These are phyloP conservation scores for Prunus mume DNA, from an alignment of 306 rosid species.

Conservation along the genomic window DNA sequence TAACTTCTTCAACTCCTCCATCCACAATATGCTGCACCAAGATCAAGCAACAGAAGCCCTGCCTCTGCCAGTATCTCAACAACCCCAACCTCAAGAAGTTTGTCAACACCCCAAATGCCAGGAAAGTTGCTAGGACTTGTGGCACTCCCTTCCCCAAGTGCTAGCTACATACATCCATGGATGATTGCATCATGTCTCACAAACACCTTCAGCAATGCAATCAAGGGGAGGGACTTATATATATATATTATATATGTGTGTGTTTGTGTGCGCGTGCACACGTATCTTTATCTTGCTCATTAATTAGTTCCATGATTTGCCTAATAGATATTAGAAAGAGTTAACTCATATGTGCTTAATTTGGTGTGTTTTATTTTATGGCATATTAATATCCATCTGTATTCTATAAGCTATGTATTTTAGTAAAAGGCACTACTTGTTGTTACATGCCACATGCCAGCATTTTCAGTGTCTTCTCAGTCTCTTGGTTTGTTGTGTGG, in stretches of 20 bases:
- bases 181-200: not conserved
- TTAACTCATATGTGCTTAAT: conserved; percentile 1
- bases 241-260: not conserved
- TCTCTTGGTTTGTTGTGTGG: conserved; percentile 37
- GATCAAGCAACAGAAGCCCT: conserved; percentile 91
- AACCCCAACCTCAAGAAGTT: conserved; percentile 88
- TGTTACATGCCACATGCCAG: conserved; percentile 40
- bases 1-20: conserved; percentile 75
- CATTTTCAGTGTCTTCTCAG: conserved; percentile 18
- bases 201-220: not conserved
- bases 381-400: conserved; percentile 4
- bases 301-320: conserved; percentile 17
- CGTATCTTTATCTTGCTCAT: conserved; percentile 17
- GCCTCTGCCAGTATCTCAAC: conserved; percentile 88
- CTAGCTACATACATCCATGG: conserved; percentile 15
- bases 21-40: conserved; percentile 76
- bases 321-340: conserved; percentile 25
- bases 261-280: not conserved
- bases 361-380: conserved; percentile 39
- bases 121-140: conserved; percentile 88
- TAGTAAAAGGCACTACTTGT: conserved; percentile 13
- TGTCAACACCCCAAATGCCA: conserved; percentile 90
- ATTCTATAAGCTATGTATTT: conserved; percentile 11
- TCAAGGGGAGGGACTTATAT: not conserved
- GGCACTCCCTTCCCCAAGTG: conserved; percentile 94